These are phyloP conservation scores for Pichia kudriavzevii DNA, from an alignment of 1,139 yeast species.

Conservation along the genomic window DNA sequence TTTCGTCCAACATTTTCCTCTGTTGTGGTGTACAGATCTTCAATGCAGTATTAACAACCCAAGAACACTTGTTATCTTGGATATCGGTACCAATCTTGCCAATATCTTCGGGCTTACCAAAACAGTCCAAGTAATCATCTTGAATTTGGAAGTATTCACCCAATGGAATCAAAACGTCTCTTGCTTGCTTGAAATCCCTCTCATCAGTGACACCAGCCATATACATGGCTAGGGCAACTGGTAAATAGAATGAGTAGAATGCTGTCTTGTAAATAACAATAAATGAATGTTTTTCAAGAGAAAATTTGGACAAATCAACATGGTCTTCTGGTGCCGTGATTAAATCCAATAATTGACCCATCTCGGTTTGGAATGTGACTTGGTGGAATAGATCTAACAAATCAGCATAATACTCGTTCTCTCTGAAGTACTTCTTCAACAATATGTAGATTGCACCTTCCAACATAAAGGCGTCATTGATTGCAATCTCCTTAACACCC, in stretches of 20 bases:
- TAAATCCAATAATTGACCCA: constrained; percentile 91
- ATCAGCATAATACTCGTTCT: constrained; percentile 79
- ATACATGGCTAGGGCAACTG: constrained; percentile 95
- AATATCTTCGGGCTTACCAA: constrained; percentile 94
- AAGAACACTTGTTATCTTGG: constrained; percentile 96
- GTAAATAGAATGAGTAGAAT: constrained; percentile 92
- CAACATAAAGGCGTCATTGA: constrained; percentile 94
- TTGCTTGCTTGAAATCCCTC: constrained; percentile 78
- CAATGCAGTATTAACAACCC: constrained; percentile 94
- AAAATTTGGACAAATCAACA: constrained; percentile 82
- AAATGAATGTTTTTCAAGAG: constrained; percentile 84
- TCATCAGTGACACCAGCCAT: constrained; percentile 73
- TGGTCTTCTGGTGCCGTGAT: constrained; percentile 95
- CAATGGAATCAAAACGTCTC: constrained; percentile 80
- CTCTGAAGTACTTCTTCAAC: constrained; percentile 80
- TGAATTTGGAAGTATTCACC: constrained; percentile 99
- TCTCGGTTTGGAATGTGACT: constrained; percentile 94
- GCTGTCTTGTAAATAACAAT: constrained; percentile 97
- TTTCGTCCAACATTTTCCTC: constrained; percentile 70
- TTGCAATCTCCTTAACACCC: constrained; percentile 85
- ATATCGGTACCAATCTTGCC: constrained; percentile 99
- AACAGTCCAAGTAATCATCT: constrained; percentile 95
- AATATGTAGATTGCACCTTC: constrained; percentile 90
- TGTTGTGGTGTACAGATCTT: constrained; percentile 73
- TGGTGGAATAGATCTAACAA: constrained; percentile 87